These are phyloP conservation scores for Porcisia hertigi DNA, from an alignment of 208 protist species.

Conservation along the genomic window DNA sequence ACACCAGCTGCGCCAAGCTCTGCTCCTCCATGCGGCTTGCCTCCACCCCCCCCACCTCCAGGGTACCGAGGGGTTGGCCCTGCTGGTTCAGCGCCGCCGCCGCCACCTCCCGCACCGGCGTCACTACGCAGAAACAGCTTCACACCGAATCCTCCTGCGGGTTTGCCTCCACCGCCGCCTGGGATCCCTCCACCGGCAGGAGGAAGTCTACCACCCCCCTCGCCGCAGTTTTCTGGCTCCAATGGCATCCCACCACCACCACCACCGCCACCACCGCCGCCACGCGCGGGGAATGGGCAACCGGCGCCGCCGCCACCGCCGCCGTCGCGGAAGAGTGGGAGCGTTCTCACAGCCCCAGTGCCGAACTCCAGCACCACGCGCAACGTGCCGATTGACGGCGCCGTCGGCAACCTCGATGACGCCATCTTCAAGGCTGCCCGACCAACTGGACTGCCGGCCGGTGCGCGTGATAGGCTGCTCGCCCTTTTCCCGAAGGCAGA, in stretches of 20 bases:
- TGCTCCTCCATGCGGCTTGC: background rate
- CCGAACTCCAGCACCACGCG: constrained; percentile 38
- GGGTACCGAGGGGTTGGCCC: background rate
- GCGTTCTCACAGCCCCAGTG: background rate
- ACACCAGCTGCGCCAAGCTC: constrained; percentile 1
- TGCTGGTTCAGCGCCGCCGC: background rate
- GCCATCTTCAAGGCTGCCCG: constrained; percentile 31
- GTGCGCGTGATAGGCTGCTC: constrained; percentile 14
- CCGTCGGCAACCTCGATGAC: constrained; percentile 31
- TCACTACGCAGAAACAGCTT: constrained; percentile 11
- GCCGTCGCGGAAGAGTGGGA: constrained; percentile 21
- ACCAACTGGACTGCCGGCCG: constrained; percentile 7
- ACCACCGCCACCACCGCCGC: constrained; percentile 36
- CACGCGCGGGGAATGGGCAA: constrained; percentile 15
- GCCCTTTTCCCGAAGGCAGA: constrained; percentile 37
- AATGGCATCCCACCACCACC: constrained; percentile 8
- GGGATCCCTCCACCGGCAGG: constrained; percentile 16
- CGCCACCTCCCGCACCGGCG: constrained; percentile 23
- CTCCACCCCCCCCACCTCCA: constrained; percentile 28
- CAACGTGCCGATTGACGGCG: constrained; percentile 57
- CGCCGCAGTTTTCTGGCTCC: background rate
- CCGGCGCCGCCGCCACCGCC: constrained; percentile 30
- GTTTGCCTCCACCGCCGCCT: constrained; percentile 30
- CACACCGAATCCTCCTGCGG: constrained; percentile 15
- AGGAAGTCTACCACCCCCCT: constrained; percentile 8